A percentile compares a stretch with the other conserved stretches of the same genome.
These are phyloP conservation scores for Candida yuanshanica DNA, from an alignment of 805 yeast genomes.

Conservation along the genomic window DNA sequence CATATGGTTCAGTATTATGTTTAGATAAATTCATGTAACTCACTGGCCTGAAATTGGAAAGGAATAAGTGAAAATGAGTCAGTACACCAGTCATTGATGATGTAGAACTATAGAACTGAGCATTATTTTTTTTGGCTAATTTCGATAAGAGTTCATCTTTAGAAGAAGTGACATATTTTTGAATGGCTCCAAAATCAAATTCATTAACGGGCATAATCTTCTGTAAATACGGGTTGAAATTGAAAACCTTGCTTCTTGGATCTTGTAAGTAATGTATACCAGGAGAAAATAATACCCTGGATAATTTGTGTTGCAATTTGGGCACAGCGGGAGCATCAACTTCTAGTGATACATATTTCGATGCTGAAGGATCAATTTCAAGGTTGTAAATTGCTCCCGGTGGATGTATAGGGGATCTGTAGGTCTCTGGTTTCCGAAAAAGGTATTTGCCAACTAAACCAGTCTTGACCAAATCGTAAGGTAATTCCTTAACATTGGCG, in stretches of 20 bases:
- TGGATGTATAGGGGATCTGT: not conserved
- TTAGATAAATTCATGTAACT: slow-evolving; percentile 40
- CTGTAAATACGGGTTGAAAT: slow-evolving; percentile 58
- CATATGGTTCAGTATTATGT: slow-evolving; percentile 33
- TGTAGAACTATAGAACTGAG: slow-evolving; percentile 67
- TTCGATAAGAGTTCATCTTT: slow-evolving; percentile 49
- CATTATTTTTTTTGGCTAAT: slow-evolving; percentile 34
- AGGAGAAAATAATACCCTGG: slow-evolving; percentile 72
- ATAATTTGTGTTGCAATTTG: slow-evolving; percentile 55
- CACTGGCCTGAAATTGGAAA: slow-evolving; percentile 58
- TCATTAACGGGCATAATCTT: slow-evolving; percentile 57
- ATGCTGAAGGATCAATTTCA: not conserved
- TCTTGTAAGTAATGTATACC: slow-evolving; percentile 75
- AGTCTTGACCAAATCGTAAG: not conserved
- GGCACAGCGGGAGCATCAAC: slow-evolving; percentile 33
- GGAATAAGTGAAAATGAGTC: slow-evolving; percentile 65
- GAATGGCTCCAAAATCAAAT: slow-evolving; percentile 54
- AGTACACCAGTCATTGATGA: slow-evolving; percentile 79
- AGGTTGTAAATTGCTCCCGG: not conserved
- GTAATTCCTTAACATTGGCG: not conserved
- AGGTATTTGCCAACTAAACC: not conserved
- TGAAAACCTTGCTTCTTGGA: slow-evolving; percentile 66
- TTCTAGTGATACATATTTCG: slow-evolving; percentile 8
- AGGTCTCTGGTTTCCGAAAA: not conserved
- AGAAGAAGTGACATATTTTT: slow-evolving; percentile 60